These are phyloP conservation scores for Aciculosporium take DNA, from an alignment of 2,329 filamentous ascomycete genomes.

Conservation along the genomic window DNA sequence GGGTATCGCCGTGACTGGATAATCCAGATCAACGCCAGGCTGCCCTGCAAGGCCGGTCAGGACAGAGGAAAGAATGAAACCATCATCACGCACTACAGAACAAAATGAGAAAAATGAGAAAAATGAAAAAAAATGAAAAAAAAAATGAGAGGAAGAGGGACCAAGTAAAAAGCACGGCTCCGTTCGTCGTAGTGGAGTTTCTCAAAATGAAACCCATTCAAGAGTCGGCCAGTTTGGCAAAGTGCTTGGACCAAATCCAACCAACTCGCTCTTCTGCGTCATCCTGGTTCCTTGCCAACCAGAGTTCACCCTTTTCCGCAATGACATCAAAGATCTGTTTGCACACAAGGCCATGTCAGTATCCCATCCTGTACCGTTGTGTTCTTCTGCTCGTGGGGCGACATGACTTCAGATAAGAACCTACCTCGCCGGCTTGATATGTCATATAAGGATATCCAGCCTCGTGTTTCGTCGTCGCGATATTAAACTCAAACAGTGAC, in stretches of 20 bases:
- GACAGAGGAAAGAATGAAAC: too few relatives aligned
- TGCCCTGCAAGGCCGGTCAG: background rate
- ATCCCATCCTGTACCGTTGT: background rate
- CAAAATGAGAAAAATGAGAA: background rate
- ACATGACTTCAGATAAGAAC: slow-evolving; percentile 17
- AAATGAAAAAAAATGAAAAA: background rate
- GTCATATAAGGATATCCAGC: slow-evolving; percentile 92
- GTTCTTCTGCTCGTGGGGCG: background rate
- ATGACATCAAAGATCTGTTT: slow-evolving; percentile 76
- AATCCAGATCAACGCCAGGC: background rate
- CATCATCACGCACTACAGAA: too few relatives aligned
- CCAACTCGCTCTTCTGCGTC: slow-evolving; percentile 66
- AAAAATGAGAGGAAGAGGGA: background rate
- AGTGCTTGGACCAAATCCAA: slow-evolving; percentile 99
- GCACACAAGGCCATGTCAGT: background rate
- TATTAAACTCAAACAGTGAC: slow-evolving; percentile 93
- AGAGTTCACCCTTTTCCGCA: slow-evolving; percentile 90
- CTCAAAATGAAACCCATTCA: slow-evolving; percentile 8
- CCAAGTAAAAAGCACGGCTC: too few relatives aligned
- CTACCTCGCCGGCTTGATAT: slow-evolving; percentile 81
- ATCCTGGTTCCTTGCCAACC: slow-evolving; percentile 95
- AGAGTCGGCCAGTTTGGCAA: slow-evolving; percentile 52
- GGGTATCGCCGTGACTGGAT: background rate
- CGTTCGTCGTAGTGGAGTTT: too few relatives aligned
- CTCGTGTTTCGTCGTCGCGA: slow-evolving; percentile 79